Evolutionary conservation across 163 green algal species (phyloP).

Genomic region (Prototheca cutis): DNA sequence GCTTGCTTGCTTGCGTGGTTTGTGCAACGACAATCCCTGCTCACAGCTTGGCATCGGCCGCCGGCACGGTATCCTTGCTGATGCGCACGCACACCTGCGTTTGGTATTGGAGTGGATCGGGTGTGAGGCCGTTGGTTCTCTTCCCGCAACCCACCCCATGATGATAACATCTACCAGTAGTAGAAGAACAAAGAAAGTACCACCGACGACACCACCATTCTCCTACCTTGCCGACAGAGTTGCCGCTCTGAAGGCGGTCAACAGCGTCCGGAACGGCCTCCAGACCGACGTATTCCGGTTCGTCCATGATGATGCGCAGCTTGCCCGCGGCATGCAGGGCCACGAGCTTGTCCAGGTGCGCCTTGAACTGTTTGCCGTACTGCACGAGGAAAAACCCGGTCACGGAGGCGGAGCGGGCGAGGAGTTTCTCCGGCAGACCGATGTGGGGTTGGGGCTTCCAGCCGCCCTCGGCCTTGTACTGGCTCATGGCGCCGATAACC

Average conservation of each 20-base stretch:
- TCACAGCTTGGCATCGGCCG: not conserved
- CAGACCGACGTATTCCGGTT: slow-evolving; percentile 24
- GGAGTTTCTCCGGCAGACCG: slow-evolving; percentile 71
- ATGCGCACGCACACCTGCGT: not conserved
- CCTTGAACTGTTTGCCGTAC: slow-evolving; percentile 31
- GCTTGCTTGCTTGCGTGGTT: too few relatives aligned
- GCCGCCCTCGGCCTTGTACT: slow-evolving; percentile 33
- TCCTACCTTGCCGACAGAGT: slow-evolving; percentile 63
- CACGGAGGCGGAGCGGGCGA: slow-evolving; percentile 51
- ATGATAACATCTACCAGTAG: too few relatives aligned
- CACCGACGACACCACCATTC: too few relatives aligned
- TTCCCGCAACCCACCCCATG: too few relatives aligned
- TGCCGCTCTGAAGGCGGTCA: slow-evolving; percentile 62
- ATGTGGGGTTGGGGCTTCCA: slow-evolving; percentile 44
- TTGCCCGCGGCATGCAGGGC: slow-evolving; percentile 31
- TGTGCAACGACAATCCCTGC: not conserved
- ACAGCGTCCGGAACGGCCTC: slow-evolving; percentile 62
- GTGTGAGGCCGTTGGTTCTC: too few relatives aligned
- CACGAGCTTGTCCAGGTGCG: slow-evolving; percentile 53
- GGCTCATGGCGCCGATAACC: slow-evolving; percentile 70
- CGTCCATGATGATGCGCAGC: slow-evolving; percentile 53
- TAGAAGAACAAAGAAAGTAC: too few relatives aligned
- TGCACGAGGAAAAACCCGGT: slow-evolving; percentile 81
- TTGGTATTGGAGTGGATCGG: too few relatives aligned
- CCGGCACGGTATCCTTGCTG: not conserved